Percentiles rank a stretch among this genome's conserved stretches.
Evolutionary conservation across 306 rosid genomes (phyloP).

Genomic region (Prunus mume): DNA sequence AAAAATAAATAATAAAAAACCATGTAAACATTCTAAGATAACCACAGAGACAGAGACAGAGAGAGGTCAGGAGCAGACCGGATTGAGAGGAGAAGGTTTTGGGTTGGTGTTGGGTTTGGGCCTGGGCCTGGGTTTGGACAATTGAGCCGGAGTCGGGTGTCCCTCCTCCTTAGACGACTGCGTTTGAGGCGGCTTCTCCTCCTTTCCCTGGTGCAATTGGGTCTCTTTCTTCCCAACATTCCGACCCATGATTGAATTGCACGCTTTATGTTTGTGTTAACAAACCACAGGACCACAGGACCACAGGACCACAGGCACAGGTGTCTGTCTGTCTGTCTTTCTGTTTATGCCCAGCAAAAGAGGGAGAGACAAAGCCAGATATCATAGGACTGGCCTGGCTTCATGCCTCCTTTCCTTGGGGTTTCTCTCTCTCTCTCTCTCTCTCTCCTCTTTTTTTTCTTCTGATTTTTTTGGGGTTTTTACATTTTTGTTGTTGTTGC

Average conservation of each 20-base stretch:
- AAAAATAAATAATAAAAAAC: not conserved
- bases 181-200: constrained; percentile 16
- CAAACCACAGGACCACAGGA: not conserved
- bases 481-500: not conserved
- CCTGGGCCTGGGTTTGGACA: constrained; percentile 25
- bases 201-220: not conserved
- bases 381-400: not conserved
- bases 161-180: constrained; percentile 17
- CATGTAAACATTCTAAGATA: not conserved
- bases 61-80: not conserved
- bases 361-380: not conserved
- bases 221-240: constrained; percentile 7
- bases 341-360: not conserved
- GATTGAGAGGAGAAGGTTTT: constrained; percentile 21
- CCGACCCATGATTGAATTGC: constrained; percentile 14
- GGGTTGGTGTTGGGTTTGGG: constrained; percentile 5
- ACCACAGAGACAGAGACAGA: not conserved
- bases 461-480: not conserved
- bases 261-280: not conserved
- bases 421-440: not conserved
- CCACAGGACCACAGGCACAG: not conserved
- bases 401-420: not conserved
- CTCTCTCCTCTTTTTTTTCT: not conserved
- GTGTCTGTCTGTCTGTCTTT: not conserved
- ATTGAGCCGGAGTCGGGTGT: constrained; percentile 25